Conservation (phyloP, 164 flowering plant genomes). For the Magnolia kwangsiensis region DNA sequence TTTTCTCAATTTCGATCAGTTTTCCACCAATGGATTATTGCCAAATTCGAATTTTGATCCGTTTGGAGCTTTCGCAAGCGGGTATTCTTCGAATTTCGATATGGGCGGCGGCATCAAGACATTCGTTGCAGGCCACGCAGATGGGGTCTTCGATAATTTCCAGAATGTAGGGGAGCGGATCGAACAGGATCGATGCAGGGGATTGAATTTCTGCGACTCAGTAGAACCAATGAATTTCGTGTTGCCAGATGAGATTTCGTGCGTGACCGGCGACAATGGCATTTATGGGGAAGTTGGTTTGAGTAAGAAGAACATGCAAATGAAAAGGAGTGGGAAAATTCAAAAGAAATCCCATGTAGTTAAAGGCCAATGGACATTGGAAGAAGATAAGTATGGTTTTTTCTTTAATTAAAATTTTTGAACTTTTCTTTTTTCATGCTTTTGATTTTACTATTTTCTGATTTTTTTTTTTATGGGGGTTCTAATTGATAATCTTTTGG, state of each 20-base stretch:
- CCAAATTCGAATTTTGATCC: slow-evolving; percentile 28
- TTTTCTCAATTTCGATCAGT: slow-evolving; percentile 34
- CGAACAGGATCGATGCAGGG: slow-evolving; percentile 11
- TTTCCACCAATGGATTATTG: slow-evolving; percentile 18
- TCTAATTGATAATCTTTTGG: background rate
- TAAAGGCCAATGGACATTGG: slow-evolving; percentile 84
- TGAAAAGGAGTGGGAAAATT: slow-evolving; percentile 28
- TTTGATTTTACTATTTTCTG: background rate
- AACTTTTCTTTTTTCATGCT: background rate
- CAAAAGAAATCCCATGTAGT: slow-evolving; percentile 38
- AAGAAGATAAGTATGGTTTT: slow-evolving; percentile 68
- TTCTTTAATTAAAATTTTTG: background rate
- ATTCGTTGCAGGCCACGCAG: slow-evolving; percentile 21
- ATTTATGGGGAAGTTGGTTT: slow-evolving; percentile 14
- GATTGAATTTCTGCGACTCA: slow-evolving; percentile 13
- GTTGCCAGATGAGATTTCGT: slow-evolving; percentile 48
- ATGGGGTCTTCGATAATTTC: slow-evolving; percentile 25
- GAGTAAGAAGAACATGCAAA: slow-evolving; percentile 14
- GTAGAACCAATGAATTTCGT: slow-evolving; percentile 30
- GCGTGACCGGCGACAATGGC: slow-evolving; percentile 34
- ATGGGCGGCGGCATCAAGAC: slow-evolving; percentile 21
- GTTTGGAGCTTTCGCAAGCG: slow-evolving; percentile 20
- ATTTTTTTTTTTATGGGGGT: background rate
- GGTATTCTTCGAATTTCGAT: slow-evolving; percentile 17
- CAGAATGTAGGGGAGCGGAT: slow-evolving; percentile 13